phyloP scores from a whole-genome alignment of 2,329 filamentous ascomycete genomes.

The Pseudogymnoascus sp. region DNA sequence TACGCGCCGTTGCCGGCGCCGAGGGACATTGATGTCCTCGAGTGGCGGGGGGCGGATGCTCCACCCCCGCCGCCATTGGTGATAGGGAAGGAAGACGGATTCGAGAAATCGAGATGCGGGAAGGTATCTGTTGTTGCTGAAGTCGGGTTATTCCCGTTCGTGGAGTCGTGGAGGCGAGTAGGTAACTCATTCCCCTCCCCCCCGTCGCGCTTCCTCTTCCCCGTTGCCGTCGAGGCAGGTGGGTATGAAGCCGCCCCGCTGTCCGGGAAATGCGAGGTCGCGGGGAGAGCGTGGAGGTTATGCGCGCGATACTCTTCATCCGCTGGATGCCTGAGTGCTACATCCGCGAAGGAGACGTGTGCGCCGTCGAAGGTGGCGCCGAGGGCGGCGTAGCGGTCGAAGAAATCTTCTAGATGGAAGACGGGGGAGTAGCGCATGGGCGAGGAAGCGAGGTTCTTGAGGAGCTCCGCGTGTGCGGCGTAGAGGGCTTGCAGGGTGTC shows the following conservation, averaged over 20 bases:
- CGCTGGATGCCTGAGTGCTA: constrained; percentile 30
- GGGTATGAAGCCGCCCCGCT: not conserved
- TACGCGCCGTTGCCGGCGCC: not conserved
- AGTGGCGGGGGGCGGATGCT: not conserved
- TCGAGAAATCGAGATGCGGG: not conserved
- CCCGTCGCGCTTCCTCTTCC: not conserved
- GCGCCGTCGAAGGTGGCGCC: constrained; percentile 61
- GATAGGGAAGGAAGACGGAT: not conserved
- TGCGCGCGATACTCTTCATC: not conserved
- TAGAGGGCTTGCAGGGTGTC: constrained; percentile 73
- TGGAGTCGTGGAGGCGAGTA: not conserved
- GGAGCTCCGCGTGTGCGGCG: constrained; percentile 70
- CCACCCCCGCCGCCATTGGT: not conserved
- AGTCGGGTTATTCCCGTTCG: not conserved
- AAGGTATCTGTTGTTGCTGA: not conserved
- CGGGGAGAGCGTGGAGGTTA: not conserved
- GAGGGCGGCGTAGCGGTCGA: constrained; percentile 64
- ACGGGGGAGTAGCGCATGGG: constrained; percentile 68
- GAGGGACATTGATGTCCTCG: not conserved
- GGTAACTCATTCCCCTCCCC: not conserved
- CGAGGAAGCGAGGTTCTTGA: constrained; percentile 60
- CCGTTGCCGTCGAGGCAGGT: not conserved
- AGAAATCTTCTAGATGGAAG: constrained; percentile 82
- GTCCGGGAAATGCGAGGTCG: not conserved
- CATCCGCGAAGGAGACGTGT: constrained; percentile 63